These are phyloP conservation scores for Pisolithus thermaeus DNA, from an alignment of 1,284 basidiomycete species.

Conservation along the genomic window DNA sequence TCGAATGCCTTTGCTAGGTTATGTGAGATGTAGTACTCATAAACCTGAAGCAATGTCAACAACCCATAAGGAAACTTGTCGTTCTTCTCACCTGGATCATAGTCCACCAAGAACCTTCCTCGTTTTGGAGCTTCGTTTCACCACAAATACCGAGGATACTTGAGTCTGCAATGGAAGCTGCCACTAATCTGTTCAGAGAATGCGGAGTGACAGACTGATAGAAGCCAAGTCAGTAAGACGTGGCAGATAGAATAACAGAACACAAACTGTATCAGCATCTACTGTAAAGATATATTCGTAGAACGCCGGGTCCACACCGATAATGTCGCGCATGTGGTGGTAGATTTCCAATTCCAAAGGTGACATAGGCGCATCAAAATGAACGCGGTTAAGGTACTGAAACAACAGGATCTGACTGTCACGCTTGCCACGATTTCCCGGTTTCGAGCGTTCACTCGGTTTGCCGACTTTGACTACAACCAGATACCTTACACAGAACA, in stretches of 20 bases:
- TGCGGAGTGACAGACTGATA: conserved; percentile 77
- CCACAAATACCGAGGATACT: conserved; percentile 95
- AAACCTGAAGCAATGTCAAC: conserved; percentile 44
- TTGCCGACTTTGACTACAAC: conserved; percentile 97
- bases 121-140: conserved; percentile 92
- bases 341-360: conserved; percentile 85
- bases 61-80: conserved; percentile 37
- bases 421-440: conserved; percentile 97
- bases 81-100: conserved; percentile 78
- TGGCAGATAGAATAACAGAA: conserved; percentile 3
- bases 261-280: conserved; percentile 84
- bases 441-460: conserved; percentile 90
- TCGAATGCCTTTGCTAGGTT: conserved; percentile 83
- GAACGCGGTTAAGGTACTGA: conserved; percentile 95
- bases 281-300: conserved; percentile 84
- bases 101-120: conserved; percentile 94
- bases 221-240: conserved; percentile 10
- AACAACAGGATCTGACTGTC: conserved; percentile 95
- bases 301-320: conserved; percentile 82
- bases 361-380: conserved; percentile 93
- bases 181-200: conserved; percentile 87
- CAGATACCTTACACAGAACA: conserved; percentile 61
- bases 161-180: conserved; percentile 81
- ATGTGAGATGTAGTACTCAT: conserved; percentile 87
- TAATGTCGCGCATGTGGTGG: conserved; percentile 85